These are phyloP conservation scores for Capronia americana DNA, from an alignment of 2,329 filamentous ascomycete genomes.

Conservation along the genomic window DNA sequence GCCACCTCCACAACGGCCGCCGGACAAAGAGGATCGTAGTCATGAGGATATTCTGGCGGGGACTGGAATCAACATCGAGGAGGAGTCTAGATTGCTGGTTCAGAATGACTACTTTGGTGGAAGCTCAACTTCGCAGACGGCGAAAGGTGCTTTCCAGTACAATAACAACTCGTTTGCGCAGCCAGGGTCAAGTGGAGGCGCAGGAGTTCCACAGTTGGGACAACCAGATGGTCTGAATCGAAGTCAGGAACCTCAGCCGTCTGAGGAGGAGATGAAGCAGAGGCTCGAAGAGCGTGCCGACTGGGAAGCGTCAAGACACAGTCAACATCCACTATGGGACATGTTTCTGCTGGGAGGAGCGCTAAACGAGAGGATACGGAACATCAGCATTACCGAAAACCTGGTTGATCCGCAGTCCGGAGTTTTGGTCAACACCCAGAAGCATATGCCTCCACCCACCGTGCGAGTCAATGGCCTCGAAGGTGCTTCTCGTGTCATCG, in stretches of 20 bases:
- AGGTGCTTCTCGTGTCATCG: slow-evolving; percentile 65
- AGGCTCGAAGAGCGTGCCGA: slow-evolving; percentile 69
- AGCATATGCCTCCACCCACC: slow-evolving; percentile 47
- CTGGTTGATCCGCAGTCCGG: slow-evolving; percentile 66
- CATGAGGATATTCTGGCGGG: slow-evolving; percentile 37
- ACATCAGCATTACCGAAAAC: slow-evolving; percentile 64
- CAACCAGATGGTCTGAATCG: slow-evolving; percentile 18
- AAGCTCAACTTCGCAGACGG: slow-evolving; percentile 22
- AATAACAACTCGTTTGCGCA: slow-evolving; percentile 26
- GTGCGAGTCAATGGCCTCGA: slow-evolving; percentile 65
- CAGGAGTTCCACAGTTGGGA: slow-evolving; percentile 11
- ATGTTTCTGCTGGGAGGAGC: slow-evolving; percentile 72
- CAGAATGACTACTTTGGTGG: slow-evolving; percentile 32
- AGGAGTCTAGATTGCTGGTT: slow-evolving; percentile 34
- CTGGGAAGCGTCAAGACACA: slow-evolving; percentile 66
- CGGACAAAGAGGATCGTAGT: slow-evolving; percentile 38
- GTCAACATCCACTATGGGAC: slow-evolving; percentile 73
- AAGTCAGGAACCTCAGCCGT: slow-evolving; percentile 26
- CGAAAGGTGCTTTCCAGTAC: slow-evolving; percentile 26
- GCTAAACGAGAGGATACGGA: slow-evolving; percentile 59
- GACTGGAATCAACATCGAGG: slow-evolving; percentile 38
- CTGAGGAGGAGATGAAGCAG: slow-evolving; percentile 68
- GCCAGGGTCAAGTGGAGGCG: slow-evolving; percentile 24
- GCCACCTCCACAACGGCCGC: slow-evolving; percentile 68
- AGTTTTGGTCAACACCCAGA: slow-evolving; percentile 56